A percentile compares a stretch with the other conserved stretches of the same genome.
phyloP scores from a whole-genome alignment of 805 yeast species.

The Wickerhamiella lipophila region DNA sequence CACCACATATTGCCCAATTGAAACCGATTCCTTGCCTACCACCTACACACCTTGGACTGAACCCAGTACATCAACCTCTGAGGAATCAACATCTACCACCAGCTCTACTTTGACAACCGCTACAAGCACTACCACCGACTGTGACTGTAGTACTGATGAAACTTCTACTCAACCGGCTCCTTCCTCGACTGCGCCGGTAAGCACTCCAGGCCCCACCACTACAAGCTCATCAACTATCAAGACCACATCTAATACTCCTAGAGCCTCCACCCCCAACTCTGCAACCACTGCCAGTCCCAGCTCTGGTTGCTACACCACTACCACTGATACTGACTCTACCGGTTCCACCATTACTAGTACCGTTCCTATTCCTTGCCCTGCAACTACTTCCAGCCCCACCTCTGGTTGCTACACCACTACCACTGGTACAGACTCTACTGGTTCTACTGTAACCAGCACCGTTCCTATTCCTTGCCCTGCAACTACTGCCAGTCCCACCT shows the following conservation, averaged over 20 bases:
- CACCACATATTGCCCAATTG: slow-evolving; percentile 6
- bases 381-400: background rate
- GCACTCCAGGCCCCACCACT: background rate
- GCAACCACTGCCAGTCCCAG: background rate
- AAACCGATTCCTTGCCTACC: background rate
- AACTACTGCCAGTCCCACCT: background rate
- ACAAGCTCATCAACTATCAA: background rate
- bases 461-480: background rate
- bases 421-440: background rate
- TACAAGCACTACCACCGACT: background rate
- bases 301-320: background rate
- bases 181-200: background rate
- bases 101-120: background rate
- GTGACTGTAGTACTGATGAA: background rate
- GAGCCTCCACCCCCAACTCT: background rate
- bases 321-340: background rate
- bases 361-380: slow-evolving; percentile 2
- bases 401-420: background rate
- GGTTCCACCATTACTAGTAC: background rate
- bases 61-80: background rate
- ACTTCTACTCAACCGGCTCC: no score
- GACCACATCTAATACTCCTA: background rate
- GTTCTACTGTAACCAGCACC: background rate
- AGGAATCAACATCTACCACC: background rate
- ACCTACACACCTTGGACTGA: background rate